Percentiles rank a stretch among this genome's conserved stretches.
Evolutionary conservation across 2,329 filamentous ascomycete species (phyloP).

Genomic region (Fusarium sp.): DNA sequence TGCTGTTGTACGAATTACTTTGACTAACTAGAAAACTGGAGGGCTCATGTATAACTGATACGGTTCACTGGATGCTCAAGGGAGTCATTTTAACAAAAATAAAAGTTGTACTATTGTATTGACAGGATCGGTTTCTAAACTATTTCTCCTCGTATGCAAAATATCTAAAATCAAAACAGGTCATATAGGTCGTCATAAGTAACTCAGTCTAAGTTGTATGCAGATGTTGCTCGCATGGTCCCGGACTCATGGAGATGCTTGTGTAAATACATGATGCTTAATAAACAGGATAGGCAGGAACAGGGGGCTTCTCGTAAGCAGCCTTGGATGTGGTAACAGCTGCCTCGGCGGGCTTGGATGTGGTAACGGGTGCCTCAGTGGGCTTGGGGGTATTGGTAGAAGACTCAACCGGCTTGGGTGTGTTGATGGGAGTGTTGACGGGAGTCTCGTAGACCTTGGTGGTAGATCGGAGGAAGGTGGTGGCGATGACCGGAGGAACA

Average conservation of each 20-base stretch:
- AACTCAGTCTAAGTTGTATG: slow-evolving; percentile 26
- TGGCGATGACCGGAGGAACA: slow-evolving; percentile 8
- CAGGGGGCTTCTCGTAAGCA: slow-evolving; percentile 14
- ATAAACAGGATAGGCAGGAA: slow-evolving; percentile 19
- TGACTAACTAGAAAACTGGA: no score
- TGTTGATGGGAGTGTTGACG: slow-evolving; percentile 4
- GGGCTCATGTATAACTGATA: no score
- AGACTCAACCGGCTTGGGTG: slow-evolving; percentile 1
- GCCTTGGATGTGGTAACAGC: slow-evolving; percentile 2
- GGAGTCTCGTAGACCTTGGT: slow-evolving; percentile 33
- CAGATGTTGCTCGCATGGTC: slow-evolving; percentile 16
- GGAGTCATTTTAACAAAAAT: neutral
- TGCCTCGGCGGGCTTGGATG: neutral
- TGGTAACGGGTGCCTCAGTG: neutral
- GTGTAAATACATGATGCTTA: slow-evolving; percentile 13
- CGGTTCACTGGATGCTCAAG: no score
- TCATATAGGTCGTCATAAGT: slow-evolving; percentile 22
- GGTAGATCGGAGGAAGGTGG: slow-evolving; percentile 17
- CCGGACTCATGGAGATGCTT: slow-evolving; percentile 26
- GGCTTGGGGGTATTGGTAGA: slow-evolving; percentile 1
- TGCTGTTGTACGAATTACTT: neutral
- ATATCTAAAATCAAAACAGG: slow-evolving; percentile 28
- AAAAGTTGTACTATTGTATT: slow-evolving; percentile 29
- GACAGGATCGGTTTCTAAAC: slow-evolving; percentile 28
- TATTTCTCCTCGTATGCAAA: slow-evolving; percentile 14